Evolutionary conservation across 163 green algal genomes (phyloP).

Genomic region (Scenedesmus sp.): DNA sequence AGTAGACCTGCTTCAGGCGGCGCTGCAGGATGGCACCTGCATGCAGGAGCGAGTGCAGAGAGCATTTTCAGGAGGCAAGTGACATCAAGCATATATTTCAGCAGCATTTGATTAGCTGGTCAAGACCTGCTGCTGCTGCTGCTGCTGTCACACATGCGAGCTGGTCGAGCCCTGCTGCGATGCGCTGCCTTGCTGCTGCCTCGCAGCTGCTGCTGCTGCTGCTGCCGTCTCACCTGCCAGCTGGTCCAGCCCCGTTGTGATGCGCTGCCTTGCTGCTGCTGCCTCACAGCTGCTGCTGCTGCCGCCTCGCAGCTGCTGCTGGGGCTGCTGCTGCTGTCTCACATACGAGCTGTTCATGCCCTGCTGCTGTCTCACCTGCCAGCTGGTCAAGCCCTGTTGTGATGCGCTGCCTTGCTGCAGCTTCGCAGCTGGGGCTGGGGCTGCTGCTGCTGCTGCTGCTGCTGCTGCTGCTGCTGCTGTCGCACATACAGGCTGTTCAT

Average conservation of each 20-base stretch:
- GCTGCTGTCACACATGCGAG: neutral
- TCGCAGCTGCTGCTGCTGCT: too few species aligned
- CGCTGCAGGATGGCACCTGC: conserved; percentile 12
- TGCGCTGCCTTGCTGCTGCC: neutral
- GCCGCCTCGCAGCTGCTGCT: too few species aligned
- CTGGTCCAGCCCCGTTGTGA: neutral
- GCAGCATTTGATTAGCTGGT: neutral
- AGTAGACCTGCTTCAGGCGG: conserved; percentile 56
- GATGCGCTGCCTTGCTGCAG: neutral
- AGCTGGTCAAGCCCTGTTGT: neutral
- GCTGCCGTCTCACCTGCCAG: neutral
- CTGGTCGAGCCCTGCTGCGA: too few species aligned
- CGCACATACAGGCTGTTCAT: too few species aligned
- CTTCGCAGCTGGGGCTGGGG: neutral
- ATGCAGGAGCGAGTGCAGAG: neutral
- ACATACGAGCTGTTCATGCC: neutral
- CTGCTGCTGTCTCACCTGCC: neutral
- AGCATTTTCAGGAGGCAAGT: neutral
- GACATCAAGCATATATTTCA: too few species aligned
- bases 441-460: neutral
- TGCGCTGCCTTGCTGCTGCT: neutral
- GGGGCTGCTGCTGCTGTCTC: too few species aligned
- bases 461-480: neutral
- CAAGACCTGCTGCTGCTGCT: neutral
- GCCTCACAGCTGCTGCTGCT: too few species aligned